Evolutionary conservation across 257 asterid genomes (phyloP).

Genomic region (Nicotiana tabacum): DNA sequence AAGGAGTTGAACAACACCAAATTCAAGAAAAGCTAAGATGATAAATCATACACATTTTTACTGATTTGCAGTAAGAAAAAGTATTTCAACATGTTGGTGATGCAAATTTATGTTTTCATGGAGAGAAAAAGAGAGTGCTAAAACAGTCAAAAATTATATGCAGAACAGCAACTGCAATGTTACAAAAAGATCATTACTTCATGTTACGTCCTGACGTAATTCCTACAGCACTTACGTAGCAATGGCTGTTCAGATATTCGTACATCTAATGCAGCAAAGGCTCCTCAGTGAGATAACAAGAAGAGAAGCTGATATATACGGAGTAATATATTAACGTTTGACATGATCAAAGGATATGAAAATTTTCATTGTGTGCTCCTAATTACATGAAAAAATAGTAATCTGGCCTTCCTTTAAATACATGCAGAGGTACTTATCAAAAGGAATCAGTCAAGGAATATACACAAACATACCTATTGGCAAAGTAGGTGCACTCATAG

Average conservation of each 20-base stretch:
- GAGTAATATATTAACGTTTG: neutral
- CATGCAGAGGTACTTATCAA: neutral
- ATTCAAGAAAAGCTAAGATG: neutral
- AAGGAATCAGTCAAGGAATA: neutral
- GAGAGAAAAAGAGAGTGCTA: neutral
- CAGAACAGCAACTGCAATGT: neutral
- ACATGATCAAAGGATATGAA: neutral
- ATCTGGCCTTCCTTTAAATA: neutral
- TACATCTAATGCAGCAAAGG: neutral
- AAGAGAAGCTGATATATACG: neutral
- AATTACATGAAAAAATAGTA: neutral
- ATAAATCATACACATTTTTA: neutral
- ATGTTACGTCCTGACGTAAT: neutral
- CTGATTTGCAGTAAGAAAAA: neutral
- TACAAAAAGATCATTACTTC: neutral
- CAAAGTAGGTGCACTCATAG: slow-evolving; percentile 5
- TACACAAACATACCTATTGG: slow-evolving; percentile 23
- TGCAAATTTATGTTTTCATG: neutral
- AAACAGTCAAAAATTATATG: neutral
- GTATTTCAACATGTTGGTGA: neutral
- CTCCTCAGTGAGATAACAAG: neutral
- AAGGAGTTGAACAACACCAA: neutral
- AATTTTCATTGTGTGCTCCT: neutral
- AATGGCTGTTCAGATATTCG: neutral
- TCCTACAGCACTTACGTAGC: neutral